Evolutionary conservation across 2,329 filamentous ascomycete genomes (phyloP).

Genomic region (Penicillium sp.): DNA sequence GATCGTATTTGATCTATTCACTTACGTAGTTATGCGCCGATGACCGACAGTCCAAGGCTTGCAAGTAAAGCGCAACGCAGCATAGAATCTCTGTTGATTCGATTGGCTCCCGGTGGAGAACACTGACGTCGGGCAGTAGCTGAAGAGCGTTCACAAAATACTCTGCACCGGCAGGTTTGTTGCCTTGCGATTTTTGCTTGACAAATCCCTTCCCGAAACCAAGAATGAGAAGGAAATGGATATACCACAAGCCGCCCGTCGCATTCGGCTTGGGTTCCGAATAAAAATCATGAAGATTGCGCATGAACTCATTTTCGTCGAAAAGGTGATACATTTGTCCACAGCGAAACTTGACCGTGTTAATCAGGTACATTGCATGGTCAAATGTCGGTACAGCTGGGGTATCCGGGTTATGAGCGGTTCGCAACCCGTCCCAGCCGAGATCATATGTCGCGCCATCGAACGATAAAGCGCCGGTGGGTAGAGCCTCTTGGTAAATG

Average conservation of each 20-base stretch:
- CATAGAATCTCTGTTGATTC: constrained; percentile 51
- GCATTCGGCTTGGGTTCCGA: constrained; percentile 29
- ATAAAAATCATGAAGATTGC: constrained; percentile 44
- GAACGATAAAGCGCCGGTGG: constrained; percentile 48
- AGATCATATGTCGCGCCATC: constrained; percentile 55
- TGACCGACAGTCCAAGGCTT: constrained; percentile 51
- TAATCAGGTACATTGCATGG: constrained; percentile 53
- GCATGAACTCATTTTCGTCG: constrained; percentile 52
- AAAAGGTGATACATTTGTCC: constrained; percentile 55
- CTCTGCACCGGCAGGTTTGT: constrained; percentile 48
- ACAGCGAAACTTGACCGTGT: constrained; percentile 57
- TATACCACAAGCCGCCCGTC: constrained; percentile 47
- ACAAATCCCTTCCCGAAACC: constrained; percentile 58
- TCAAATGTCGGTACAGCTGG: constrained; percentile 49
- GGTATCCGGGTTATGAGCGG: constrained; percentile 27
- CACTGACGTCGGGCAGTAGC: constrained; percentile 44
- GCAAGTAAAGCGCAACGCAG: constrained; percentile 51
- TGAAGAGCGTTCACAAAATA: constrained; percentile 49
- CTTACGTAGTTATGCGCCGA: constrained; percentile 51
- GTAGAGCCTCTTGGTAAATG: constrained; percentile 32
- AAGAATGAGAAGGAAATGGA: constrained; percentile 54
- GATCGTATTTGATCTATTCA: constrained; percentile 45
- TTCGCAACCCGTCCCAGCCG: constrained; percentile 48
- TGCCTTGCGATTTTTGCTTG: constrained; percentile 36
- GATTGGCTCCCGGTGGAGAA: constrained; percentile 45